Evolutionary conservation across 805 yeast genomes (phyloP).

Genomic region (Torulaspora delbrueckii): DNA sequence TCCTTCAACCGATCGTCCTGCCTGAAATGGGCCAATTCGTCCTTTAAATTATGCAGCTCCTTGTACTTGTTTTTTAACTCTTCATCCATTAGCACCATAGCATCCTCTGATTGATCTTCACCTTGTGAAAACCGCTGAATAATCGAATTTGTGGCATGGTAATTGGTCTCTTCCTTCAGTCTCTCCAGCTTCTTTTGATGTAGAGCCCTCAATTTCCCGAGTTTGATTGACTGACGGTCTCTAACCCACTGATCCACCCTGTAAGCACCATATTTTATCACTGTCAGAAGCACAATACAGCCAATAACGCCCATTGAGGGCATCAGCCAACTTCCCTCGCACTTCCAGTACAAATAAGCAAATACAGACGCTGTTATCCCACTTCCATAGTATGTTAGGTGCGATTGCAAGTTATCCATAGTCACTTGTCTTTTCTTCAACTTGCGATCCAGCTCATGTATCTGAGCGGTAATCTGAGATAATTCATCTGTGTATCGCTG

Average conservation of each 20-base stretch:
- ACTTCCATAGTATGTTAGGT: slow-evolving; percentile 21
- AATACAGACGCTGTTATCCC: slow-evolving; percentile 6
- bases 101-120: slow-evolving; percentile 44
- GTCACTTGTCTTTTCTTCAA: slow-evolving; percentile 20
- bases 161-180: slow-evolving; percentile 67
- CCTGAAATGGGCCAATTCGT: slow-evolving; percentile 25
- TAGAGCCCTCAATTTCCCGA: slow-evolving; percentile 38
- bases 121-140: slow-evolving; percentile 58
- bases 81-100: slow-evolving; percentile 40
- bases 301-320: not conserved
- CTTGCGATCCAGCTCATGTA: slow-evolving; percentile 26
- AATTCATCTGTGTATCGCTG: slow-evolving; percentile 30
- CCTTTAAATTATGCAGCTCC: slow-evolving; percentile 37
- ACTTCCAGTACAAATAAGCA: slow-evolving; percentile 8
- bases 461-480: slow-evolving; percentile 25
- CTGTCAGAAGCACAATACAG: slow-evolving; percentile 3
- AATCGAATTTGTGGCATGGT: slow-evolving; percentile 68
- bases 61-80: slow-evolving; percentile 40
- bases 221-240: slow-evolving; percentile 14
- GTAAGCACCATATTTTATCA: slow-evolving; percentile 12
- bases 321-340: slow-evolving; percentile 4
- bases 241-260: slow-evolving; percentile 10
- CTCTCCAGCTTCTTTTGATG: slow-evolving; percentile 59
- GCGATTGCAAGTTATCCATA: slow-evolving; percentile 16
- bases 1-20: slow-evolving; percentile 15